Base-by-base conservation (phyloP, 495 filamentous ascomycete genomes). In the Amorphotheca resinae region DNA sequence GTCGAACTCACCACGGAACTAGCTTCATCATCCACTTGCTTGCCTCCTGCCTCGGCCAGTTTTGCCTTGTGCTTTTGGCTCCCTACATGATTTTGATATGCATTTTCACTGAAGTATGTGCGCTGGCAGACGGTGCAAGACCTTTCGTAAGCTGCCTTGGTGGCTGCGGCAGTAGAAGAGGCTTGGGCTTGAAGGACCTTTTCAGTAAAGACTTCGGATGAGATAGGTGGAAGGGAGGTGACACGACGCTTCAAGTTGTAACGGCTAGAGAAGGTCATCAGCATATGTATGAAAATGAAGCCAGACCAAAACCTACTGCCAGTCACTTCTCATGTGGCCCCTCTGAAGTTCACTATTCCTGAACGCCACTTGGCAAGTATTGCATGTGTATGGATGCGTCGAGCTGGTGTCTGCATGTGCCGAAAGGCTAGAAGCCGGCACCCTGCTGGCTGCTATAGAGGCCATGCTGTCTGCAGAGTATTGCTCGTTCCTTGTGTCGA, bases 201-300 rank as follows among this genome's bases (percentile, higher is more conserved):
- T 50, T 98, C 91, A 54, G 86, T 84, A 63, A 98, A 98, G 4
- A 82, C 69, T 59, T 96, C 89, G 26, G 89, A 89, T 11, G 87
- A 77, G 17, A 98, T 82, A 0, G 91, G 93, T 15, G 91, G 88
- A 5, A 98, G 70, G 9, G 84, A 82, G 16, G 89, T 87, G 49
- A 98, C 82, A 46, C 88, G 84, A 51, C 91, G 85, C 63, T 98
- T 95, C 54, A 98, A 76, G 60, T 98, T 98, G 61, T 98, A 98
- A 42, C 93, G 77, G 64, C 87, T 95, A 42, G 23, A 28, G 22
- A 28, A 25, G 14, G 38, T 33, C 30, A 52, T 22, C 20, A 39
- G 9, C 8, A 33, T 16, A 17, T 32, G 26, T 36, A 18, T 44
- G 20, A 3, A 33, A 38, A 4, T 2, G n/a, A 38, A 9, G 2